Conservation (phyloP, 2,329 filamentous ascomycete species). For the Aspergillus sp. region DNA sequence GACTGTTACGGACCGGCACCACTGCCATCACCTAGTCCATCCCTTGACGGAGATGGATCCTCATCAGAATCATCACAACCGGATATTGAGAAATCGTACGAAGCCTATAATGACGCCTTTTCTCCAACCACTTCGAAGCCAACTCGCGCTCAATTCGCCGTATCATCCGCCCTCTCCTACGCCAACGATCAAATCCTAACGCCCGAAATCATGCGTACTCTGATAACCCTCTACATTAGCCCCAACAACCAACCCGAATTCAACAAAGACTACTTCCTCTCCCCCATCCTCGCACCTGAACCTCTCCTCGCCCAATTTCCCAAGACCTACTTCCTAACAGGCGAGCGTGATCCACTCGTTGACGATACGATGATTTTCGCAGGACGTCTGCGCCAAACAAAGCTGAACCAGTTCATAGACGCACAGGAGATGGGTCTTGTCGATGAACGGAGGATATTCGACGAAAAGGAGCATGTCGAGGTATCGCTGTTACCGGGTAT, state of each 20-base stretch:
- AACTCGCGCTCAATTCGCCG: constrained; percentile 79
- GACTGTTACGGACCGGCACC: constrained; percentile 77
- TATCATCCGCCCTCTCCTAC: constrained; percentile 96
- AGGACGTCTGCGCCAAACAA: constrained; percentile 76
- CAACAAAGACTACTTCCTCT: constrained; percentile 80
- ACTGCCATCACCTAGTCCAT: constrained; percentile 67
- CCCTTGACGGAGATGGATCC: constrained; percentile 47
- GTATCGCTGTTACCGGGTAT: constrained; percentile 82
- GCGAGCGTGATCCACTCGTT: constrained; percentile 88
- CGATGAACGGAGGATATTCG: constrained; percentile 52
- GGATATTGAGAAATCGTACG: not conserved
- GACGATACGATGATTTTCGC: constrained; percentile 97
- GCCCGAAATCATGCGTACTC: constrained; percentile 97
- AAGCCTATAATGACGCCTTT: not conserved
- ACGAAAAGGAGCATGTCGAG: constrained; percentile 70
- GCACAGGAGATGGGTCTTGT: constrained; percentile 49
- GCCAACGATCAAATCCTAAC: constrained; percentile 93
- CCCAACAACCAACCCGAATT: constrained; percentile 92
- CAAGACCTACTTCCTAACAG: constrained; percentile 88
- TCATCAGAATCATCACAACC: not conserved
- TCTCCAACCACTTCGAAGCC: constrained; percentile 23
- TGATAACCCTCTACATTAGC: constrained; percentile 97
- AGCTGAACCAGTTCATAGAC: constrained; percentile 50
- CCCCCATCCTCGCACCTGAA: constrained; percentile 83
- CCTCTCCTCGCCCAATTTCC: constrained; percentile 77